These are phyloP conservation scores for Phytophthora agathidicida DNA, from an alignment of 352 stramenopile species.

Conservation along the genomic window DNA sequence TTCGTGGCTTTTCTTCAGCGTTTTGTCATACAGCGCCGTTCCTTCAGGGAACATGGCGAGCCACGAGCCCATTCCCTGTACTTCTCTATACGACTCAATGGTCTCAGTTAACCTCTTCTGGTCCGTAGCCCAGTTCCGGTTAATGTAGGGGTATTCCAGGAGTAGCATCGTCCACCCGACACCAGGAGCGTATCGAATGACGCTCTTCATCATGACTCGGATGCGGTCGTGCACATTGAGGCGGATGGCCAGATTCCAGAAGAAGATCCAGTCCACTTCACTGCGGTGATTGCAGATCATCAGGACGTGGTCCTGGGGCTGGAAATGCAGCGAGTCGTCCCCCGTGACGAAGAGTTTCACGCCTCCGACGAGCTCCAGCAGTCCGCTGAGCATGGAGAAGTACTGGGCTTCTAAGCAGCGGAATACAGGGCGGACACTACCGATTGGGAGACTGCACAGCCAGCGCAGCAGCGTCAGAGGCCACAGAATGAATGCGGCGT, in stretches of 20 bases:
- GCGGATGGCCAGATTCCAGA: constrained; percentile 74
- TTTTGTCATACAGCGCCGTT: constrained; percentile 73
- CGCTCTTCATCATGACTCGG: constrained; percentile 81
- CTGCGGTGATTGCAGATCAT: constrained; percentile 82
- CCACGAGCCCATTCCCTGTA: constrained; percentile 52
- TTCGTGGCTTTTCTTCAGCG: constrained; percentile 63
- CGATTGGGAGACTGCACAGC: constrained; percentile 25
- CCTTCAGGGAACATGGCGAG: constrained; percentile 85
- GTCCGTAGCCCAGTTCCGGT: constrained; percentile 75
- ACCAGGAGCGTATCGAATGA: constrained; percentile 63
- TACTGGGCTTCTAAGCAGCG: constrained; percentile 53
- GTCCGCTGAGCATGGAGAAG: constrained; percentile 64
- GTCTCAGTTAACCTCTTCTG: constrained; percentile 48
- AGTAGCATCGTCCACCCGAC: constrained; percentile 74
- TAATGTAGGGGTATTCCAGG: constrained; percentile 76
- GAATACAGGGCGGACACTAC: constrained; percentile 35
- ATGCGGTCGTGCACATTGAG: constrained; percentile 75
- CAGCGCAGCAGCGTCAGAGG: constrained; percentile 55
- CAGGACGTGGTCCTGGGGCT: constrained; percentile 50
- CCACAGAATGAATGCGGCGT: constrained; percentile 68
- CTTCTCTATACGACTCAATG: constrained; percentile 63
- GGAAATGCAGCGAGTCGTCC: constrained; percentile 55
- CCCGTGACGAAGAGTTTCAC: constrained; percentile 69
- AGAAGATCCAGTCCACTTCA: constrained; percentile 86
- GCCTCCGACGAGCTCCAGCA: constrained; percentile 60